Evolutionary conservation across 345 rosid species (phyloP).

Genomic region (Rhizophora mangle): DNA sequence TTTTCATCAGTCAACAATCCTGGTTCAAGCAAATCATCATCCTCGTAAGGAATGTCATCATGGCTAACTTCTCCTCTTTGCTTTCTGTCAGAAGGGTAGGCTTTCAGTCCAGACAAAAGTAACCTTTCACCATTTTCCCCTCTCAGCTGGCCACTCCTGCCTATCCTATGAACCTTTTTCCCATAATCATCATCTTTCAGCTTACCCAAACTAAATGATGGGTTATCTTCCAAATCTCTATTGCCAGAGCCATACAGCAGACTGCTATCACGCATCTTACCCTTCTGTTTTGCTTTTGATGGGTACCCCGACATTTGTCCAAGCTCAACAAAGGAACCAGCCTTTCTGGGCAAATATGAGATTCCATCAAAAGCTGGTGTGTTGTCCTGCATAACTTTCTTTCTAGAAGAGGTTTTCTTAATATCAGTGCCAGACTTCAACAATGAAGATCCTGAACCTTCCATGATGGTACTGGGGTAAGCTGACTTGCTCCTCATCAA

Average conservation of each 20-base stretch:
- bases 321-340: constrained; percentile 38
- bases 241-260: constrained; percentile 41
- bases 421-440: constrained; percentile 44
- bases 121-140: constrained; percentile 49
- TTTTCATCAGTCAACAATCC: constrained; percentile 38
- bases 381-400: constrained; percentile 42
- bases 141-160: constrained; percentile 49
- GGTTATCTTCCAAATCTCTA: constrained; percentile 41
- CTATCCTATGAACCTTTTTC: constrained; percentile 32
- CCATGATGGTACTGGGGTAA: constrained; percentile 41
- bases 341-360: constrained; percentile 31
- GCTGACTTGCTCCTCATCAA: constrained; percentile 46
- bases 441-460: constrained; percentile 44
- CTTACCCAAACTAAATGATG: constrained; percentile 29
- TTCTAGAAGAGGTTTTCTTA: constrained; percentile 39
- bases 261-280: constrained; percentile 58
- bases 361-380: constrained; percentile 41
- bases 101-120: constrained; percentile 38
- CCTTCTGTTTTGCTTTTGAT: constrained; percentile 68
- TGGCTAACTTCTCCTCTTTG: constrained; percentile 40
- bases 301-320: constrained; percentile 35
- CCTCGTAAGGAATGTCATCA: constrained; percentile 42
- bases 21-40: constrained; percentile 47
- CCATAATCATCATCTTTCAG: constrained; percentile 41
- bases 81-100: constrained; percentile 49